These are phyloP conservation scores for Thielaviopsis ethacetica DNA, from an alignment of 2,329 filamentous ascomycete species.

Conservation along the genomic window DNA sequence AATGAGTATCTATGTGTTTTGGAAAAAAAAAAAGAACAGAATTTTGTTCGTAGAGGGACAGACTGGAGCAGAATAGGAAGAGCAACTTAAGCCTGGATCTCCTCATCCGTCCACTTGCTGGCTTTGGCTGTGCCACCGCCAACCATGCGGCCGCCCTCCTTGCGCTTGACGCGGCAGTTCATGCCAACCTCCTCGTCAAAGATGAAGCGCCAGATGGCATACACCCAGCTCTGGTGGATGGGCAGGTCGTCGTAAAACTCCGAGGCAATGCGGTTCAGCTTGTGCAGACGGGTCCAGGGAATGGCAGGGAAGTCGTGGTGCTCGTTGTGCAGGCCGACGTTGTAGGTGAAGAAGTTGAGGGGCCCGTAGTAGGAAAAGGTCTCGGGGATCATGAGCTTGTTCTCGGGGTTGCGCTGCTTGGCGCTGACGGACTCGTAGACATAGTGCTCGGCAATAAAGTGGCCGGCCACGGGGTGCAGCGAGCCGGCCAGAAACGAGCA, in stretches of 20 bases:
- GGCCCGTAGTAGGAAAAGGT: slow-evolving; percentile 95
- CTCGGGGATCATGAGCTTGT: slow-evolving; percentile 60
- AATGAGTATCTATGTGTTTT: background rate
- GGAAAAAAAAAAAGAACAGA: background rate
- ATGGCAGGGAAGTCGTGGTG: slow-evolving; percentile 97
- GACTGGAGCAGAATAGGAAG: background rate
- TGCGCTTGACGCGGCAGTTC: slow-evolving; percentile 84
- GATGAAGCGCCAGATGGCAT: slow-evolving; percentile 92
- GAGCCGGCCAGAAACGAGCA: slow-evolving; percentile 89
- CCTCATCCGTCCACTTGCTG: slow-evolving; percentile 34
- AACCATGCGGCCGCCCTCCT: slow-evolving; percentile 52
- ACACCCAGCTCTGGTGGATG: slow-evolving; percentile 75
- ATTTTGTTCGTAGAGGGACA: background rate
- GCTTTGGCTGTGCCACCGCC: slow-evolving; percentile 36
- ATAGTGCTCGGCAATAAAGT: slow-evolving; percentile 98
- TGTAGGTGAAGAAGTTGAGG: slow-evolving; percentile 86
- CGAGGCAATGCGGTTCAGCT: slow-evolving; percentile 60
- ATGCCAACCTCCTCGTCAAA: slow-evolving; percentile 78
- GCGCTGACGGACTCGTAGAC: slow-evolving; percentile 52
- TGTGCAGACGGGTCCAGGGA: slow-evolving; percentile 76
- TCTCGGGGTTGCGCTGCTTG: slow-evolving; percentile 38
- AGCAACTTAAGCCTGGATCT: slow-evolving; percentile 43
- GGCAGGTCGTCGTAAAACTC: slow-evolving; percentile 90
- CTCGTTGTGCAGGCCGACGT: slow-evolving; percentile 95
- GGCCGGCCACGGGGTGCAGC: slow-evolving; percentile 83